Evolutionary conservation across 352 stramenopile genomes (phyloP).

Genomic region (Pythium guiyangense): DNA sequence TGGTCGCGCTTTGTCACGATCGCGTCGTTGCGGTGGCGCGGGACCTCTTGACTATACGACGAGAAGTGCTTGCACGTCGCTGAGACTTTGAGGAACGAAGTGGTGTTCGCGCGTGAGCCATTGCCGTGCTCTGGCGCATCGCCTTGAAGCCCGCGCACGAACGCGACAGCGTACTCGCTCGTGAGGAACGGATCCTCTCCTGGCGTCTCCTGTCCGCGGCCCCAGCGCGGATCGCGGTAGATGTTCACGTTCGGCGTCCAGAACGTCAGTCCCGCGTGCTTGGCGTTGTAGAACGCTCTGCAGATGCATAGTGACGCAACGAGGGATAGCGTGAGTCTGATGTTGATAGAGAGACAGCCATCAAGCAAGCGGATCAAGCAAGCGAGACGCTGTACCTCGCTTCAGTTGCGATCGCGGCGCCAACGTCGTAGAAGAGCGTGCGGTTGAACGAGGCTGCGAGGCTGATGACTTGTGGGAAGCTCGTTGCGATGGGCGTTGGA

Average conservation of each 20-base stretch:
- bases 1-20: conserved; percentile 87
- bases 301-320: background rate
- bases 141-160: conserved; percentile 84
- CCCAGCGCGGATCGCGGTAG: conserved; percentile 90
- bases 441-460: conserved; percentile 83
- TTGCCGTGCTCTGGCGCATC: conserved; percentile 26
- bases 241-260: conserved; percentile 95
- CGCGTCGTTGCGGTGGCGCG: conserved; percentile 84
- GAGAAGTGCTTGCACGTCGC: conserved; percentile 93
- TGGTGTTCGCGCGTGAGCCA: background rate
- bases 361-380: background rate
- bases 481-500: conserved; percentile 69
- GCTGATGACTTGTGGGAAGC: conserved; percentile 85
- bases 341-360: no score
- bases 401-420: conserved; percentile 78
- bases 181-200: conserved; percentile 90
- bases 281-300: conserved; percentile 73
- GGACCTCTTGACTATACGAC: conserved; percentile 81
- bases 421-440: conserved; percentile 79
- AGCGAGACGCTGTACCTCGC: conserved; percentile 17
- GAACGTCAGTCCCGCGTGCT: conserved; percentile 80
- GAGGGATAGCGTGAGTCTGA: no score
- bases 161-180: conserved; percentile 77
- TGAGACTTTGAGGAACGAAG: conserved; percentile 66
- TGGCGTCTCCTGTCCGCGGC: conserved; percentile 85